These are phyloP conservation scores for Aspergillus tamarii DNA, from an alignment of 2,329 filamentous ascomycete genomes.

Conservation along the genomic window DNA sequence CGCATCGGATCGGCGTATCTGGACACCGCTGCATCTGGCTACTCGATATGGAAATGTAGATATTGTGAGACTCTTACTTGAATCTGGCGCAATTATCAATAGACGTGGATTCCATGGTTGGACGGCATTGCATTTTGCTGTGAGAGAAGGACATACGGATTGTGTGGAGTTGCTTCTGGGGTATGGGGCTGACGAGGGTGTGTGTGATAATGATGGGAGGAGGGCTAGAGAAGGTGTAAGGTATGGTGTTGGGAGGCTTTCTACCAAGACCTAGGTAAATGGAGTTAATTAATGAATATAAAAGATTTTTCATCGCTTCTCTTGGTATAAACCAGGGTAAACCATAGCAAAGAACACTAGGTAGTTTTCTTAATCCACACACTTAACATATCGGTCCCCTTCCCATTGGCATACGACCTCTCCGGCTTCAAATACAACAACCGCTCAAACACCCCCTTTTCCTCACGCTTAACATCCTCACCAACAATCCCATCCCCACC, in stretches of 20 bases:
- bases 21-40: neutral
- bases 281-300: neutral
- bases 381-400: constrained; percentile 41
- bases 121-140: neutral
- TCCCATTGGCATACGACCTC: constrained; percentile 36
- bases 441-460: constrained; percentile 26
- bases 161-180: neutral
- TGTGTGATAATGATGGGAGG: neutral
- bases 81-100: neutral
- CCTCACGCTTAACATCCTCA: constrained; percentile 5
- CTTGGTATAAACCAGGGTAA: neutral
- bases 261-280: neutral
- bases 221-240: neutral
- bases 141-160: neutral
- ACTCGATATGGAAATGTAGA: neutral
- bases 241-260: neutral
- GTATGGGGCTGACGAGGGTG: neutral
- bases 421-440: constrained; percentile 35
- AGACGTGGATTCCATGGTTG: neutral
- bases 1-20: neutral
- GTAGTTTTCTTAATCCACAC: constrained; percentile 25
- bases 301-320: neutral
- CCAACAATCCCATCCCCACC: constrained; percentile 31
- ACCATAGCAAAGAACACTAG: neutral
- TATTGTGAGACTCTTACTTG: neutral